phyloP scores from a whole-genome alignment of 2,329 filamentous ascomycete species.

The Fusarium foetens region DNA sequence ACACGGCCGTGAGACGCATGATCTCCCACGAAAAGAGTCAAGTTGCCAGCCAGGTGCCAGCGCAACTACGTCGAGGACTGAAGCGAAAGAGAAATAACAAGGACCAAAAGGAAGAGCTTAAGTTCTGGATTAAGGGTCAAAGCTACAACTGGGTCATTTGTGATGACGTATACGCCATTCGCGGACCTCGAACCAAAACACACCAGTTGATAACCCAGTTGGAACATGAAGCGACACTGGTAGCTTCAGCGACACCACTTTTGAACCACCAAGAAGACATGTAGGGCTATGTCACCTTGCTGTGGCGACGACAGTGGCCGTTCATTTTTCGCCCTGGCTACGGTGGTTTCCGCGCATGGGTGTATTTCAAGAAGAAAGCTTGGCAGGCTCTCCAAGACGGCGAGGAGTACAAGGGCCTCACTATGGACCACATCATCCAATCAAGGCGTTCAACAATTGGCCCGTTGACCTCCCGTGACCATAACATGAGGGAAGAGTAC shows the following conservation, averaged over 20 bases:
- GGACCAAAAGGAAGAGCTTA: not conserved
- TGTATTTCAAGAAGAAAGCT: not conserved
- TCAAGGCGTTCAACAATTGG: no score
- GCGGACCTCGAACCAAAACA: fast-evolving
- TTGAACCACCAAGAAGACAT: fast-evolving
- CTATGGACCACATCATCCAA: not conserved
- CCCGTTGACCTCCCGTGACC: fast-evolving
- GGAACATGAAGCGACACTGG: fast-evolving
- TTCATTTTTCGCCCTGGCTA: not conserved
- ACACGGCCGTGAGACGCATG: not conserved
- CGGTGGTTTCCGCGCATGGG: not conserved
- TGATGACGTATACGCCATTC: fast-evolving
- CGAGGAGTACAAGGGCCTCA: fast-evolving
- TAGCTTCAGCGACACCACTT: fast-evolving
- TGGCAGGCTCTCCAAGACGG: fast-evolving
- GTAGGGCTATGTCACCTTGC: fast-evolving
- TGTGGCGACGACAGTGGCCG: not conserved
- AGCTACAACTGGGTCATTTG: not conserved
- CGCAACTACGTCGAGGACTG: no score
- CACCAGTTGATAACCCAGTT: fast-evolving
- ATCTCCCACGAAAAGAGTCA: no score
- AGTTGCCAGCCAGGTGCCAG: no score
- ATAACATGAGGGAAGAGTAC: not conserved
- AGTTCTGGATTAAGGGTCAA: fast-evolving
- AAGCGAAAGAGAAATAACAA: no score